These are phyloP conservation scores for Metarhizium album DNA, from an alignment of 2,329 filamentous ascomycete species.

Conservation along the genomic window DNA sequence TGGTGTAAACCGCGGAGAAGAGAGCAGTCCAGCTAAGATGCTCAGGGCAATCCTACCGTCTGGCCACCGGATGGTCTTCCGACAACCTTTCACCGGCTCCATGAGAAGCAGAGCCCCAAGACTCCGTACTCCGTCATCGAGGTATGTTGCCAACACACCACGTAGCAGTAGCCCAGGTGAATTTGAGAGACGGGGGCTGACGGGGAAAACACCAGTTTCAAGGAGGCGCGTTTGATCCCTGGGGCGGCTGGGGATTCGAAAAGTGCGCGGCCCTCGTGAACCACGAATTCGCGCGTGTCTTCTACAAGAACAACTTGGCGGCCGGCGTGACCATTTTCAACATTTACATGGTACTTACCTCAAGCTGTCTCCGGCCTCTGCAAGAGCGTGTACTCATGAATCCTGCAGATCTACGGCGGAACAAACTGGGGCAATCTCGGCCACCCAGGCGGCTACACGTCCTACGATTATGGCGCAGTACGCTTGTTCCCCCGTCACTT, in stretches of 20 bases:
- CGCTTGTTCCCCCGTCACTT: slow-evolving; percentile 7
- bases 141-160: slow-evolving; percentile 15
- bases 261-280: slow-evolving; percentile 56
- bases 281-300: slow-evolving; percentile 65
- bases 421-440: slow-evolving; percentile 79
- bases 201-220: slow-evolving; percentile 40
- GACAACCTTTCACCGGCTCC: slow-evolving; percentile 30
- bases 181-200: background rate
- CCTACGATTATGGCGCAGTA: slow-evolving; percentile 42
- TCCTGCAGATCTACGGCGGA: slow-evolving; percentile 52
- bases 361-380: background rate
- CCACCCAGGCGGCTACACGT: slow-evolving; percentile 53
- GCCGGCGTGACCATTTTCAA: slow-evolving; percentile 59
- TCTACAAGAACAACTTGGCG: slow-evolving; percentile 66
- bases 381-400: background rate
- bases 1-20: background rate
- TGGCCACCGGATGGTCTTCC: slow-evolving; percentile 52
- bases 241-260: slow-evolving; percentile 61
- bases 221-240: slow-evolving; percentile 62
- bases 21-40: background rate
- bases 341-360: slow-evolving; percentile 57
- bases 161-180: background rate
- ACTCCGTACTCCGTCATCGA: slow-evolving; percentile 59
- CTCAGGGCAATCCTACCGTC: slow-evolving; percentile 27
- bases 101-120: slow-evolving; percentile 44